Evolutionary conservation across 345 rosid species (phyloP), one percentile per base, ranked within the genome.

Genomic region (Erysimum cheiranthoides): DNA sequence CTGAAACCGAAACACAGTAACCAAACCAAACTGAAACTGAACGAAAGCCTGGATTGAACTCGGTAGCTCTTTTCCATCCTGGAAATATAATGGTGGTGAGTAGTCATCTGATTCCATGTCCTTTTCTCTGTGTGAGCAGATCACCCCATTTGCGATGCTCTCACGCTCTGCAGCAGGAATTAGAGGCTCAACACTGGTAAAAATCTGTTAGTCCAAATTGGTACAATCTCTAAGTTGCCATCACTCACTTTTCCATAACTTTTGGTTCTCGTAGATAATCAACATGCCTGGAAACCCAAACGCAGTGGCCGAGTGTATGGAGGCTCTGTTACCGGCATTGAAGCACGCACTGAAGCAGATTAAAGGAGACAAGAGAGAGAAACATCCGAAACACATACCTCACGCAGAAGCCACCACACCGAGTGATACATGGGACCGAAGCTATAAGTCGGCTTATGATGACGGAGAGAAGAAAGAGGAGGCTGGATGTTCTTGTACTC

Each of bases 241-340:
- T 50, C 31, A 34, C 72, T 80, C 68, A 66, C 11, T 3, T 18
- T 10, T 42, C 68, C 21, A 3, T 30, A 68, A 28, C 10, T 21
- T 65, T 73, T 51, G 69, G 43, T 6, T 35, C 8, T 51, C 34
- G 9, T 81, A 92, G 99, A 92, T 95, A 38, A 92, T 95, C 85
- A 90, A 92, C 86, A 89, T 90, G 96, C 97, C 99, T 4, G 97
- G 97, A 61, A 95, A 95, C 82, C 99, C 97, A 31, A 92, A 95
- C 67, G 97, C 98, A 0, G 96, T 86, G 28, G 93, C 88, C 0
- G 99, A 95, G 81, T 95, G 99, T 81, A 87, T 89, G 96, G 97
- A 90, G 62, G 96, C 99, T 18, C 73, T 95, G 78, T 59, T 95
- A 73, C 97, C 98, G 0, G 89, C 93, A 3, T 90, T 95, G 18